Base-by-base conservation (phyloP, 495 filamentous ascomycete species). In the Neurospora africana region DNA sequence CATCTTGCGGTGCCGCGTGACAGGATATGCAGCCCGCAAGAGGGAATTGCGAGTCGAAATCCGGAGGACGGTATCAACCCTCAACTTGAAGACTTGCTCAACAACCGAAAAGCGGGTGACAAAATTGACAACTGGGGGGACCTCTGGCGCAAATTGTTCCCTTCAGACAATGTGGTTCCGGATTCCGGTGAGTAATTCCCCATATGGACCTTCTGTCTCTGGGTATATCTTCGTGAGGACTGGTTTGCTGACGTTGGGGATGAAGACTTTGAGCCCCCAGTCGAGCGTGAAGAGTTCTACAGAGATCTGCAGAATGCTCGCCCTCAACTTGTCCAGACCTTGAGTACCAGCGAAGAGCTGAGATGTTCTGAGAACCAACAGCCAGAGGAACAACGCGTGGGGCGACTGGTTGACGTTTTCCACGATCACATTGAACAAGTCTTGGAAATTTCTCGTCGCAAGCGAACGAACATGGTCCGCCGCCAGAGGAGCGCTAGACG, bases 41-140 rank as follows among this genome's bases (percentile, higher is more conserved):
- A 69, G 8, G 67, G 36, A 19, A 44, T 58, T 0, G 58, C 72
- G 1, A 75, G 74, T 53, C 36, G 43, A 10, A 73, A 81, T 23
- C 79, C 79, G 19, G 79, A 81, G 70, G 78, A 78, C 36, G 79
- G 79, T 27, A 80, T 81, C 69, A 77, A 71, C 2, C 10, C 30
- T 3, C 47, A 40, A 23, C 72, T 73, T 15, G 74, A 79, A 65
- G 74, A 75, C 8, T 1, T 41, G 2, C 77, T 81, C 10, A 79
- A 80, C 69, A 77, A 73, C 11, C 70, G 79, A 2, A 76, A 77
- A 70, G 70, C 75, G 11, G 71, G 75, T 41, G 38, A n/a, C 23
- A 79, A 81, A 69, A 72, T 81, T 33, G 73, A 74, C 58, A 69
- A 68, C 38, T 81, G 79, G 79, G 33, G 74, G 4, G 38, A 65